Evolutionary conservation across 2,329 filamentous ascomycete genomes (phyloP).

Genomic region (Aspergillus aculeatinus): DNA sequence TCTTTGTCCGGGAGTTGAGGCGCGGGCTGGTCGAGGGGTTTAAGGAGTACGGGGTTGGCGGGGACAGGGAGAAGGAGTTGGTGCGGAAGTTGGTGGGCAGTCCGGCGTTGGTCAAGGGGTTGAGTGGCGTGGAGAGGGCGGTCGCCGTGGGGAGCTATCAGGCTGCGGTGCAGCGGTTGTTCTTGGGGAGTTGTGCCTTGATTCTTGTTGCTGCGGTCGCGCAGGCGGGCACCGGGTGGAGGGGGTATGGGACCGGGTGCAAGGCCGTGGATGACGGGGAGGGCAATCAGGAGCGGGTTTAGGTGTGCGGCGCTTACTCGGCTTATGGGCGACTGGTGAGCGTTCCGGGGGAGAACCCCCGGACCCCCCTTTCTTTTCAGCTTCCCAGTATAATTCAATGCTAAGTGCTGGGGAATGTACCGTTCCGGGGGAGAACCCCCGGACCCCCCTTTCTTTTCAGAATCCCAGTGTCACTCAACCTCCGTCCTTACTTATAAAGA

Average conservation of each 20-base stretch:
- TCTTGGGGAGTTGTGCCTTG: slow-evolving; percentile 52
- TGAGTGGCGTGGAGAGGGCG: slow-evolving; percentile 51
- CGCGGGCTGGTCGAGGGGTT: slow-evolving; percentile 60
- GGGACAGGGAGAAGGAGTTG: slow-evolving; percentile 41
- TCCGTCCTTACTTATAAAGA: no score
- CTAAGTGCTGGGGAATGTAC: no score
- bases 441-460: no score
- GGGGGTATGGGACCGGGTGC: slow-evolving; percentile 16
- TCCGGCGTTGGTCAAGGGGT: slow-evolving; percentile 53
- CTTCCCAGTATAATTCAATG: no score
- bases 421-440: no score
- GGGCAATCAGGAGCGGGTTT: no score
- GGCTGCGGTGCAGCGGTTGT: slow-evolving; percentile 53
- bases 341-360: no score
- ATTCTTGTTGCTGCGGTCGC: slow-evolving; percentile 51
- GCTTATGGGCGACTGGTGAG: no score
- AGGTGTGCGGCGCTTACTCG: no score
- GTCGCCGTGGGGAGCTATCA: slow-evolving; percentile 57
- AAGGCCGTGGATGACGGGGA: slow-evolving; percentile 5
- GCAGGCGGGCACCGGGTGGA: slow-evolving; percentile 62
- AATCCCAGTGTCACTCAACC: no score
- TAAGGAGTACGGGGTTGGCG: slow-evolving; percentile 39
- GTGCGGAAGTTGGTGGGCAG: slow-evolving; percentile 59
- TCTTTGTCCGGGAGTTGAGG: slow-evolving; percentile 65
- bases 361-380: no score